Base-by-base conservation (phyloP, 257 asterid species). In the Scutellaria baicalensis region DNA sequence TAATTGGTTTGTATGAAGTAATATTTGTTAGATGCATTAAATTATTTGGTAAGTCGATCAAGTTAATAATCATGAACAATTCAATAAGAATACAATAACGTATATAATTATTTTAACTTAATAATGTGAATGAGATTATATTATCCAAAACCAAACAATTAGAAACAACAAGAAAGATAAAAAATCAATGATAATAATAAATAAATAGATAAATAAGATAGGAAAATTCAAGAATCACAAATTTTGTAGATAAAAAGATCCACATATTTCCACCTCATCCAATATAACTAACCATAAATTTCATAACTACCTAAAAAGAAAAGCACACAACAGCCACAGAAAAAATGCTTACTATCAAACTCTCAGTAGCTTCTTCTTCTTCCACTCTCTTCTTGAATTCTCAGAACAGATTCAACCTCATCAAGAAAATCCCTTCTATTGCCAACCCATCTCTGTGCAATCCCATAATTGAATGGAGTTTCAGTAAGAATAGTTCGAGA, bases 291-390 rank as follows among this genome's bases (percentile, higher is more conserved):
- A 69, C 75, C 66, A 66, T 58, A 67, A 56, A 27, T 45, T 67
- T 18, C 64, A 76, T 51, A 74, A 71, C 71, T 13, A 43, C 62
- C 50, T 48, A 60, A 64, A 59, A 68, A 27, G 47, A 47, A 9
- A 47, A 59, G 5, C 50, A 64, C 42, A 59, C 9, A 70, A 52
- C 69, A 57, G 74, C 75, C 79, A 61, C 64, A 57, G 57, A 79
- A 65, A 86, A 79, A 66, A 86, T 87, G 93, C 87, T 79, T 75
- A 68, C 86, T 42, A 64, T 35, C 81, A 85, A 79, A 85, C 65
- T 80, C 60, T 74, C 86, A 75, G 78, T 81, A 65, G 68, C 73
- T 43, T 75, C 83, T 18, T 77, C 88, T 66, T 78, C 91, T 20
- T 69, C 80, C 56, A 62, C 88, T 47, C 66, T 81, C 36, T 78